Percentiles rank a stretch among this genome's conserved stretches.
Evolutionary conservation across 73 alveolate genomes (phyloP).

Genomic region (Paramecium tetraurelia): DNA sequence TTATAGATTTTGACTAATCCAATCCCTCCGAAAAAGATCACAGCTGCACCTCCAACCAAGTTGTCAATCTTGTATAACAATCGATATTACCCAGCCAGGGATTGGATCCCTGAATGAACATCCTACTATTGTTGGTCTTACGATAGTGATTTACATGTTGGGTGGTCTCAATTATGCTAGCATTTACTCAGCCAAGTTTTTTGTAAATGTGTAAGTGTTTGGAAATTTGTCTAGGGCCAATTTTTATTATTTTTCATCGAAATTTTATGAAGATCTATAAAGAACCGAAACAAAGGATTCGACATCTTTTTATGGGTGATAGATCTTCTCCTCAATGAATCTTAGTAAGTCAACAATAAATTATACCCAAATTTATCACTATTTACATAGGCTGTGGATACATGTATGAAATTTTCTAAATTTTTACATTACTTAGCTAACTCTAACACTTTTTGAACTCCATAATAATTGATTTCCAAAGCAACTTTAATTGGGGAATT

Average conservation of each 20-base stretch:
- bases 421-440: slow-evolving; percentile 71
- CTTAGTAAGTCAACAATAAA: neutral
- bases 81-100: slow-evolving; percentile 90
- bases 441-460: slow-evolving; percentile 71
- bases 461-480: slow-evolving; percentile 72
- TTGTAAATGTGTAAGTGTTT: slow-evolving; percentile 88
- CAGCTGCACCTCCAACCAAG: slow-evolving; percentile 85
- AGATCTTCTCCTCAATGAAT: slow-evolving; percentile 1
- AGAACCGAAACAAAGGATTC: neutral
- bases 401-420: slow-evolving; percentile 70
- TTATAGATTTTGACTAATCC: slow-evolving; percentile 78
- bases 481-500: slow-evolving; percentile 75
- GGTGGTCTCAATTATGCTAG: slow-evolving; percentile 66
- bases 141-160: slow-evolving; percentile 69
- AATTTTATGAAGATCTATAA: neutral
- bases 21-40: slow-evolving; percentile 73
- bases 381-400: slow-evolving; percentile 76
- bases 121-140: slow-evolving; percentile 88
- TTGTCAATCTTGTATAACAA: slow-evolving; percentile 1
- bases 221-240: slow-evolving; percentile 77
- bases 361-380: slow-evolving; percentile 74
- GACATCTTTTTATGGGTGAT: slow-evolving; percentile 39
- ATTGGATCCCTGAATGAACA: slow-evolving; percentile 81
- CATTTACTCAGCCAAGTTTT: slow-evolving; percentile 80
- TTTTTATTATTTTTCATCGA: slow-evolving; percentile 41